Conservation (phyloP, 2,329 filamentous ascomycete genomes). For the Celoporthe dispersa region DNA sequence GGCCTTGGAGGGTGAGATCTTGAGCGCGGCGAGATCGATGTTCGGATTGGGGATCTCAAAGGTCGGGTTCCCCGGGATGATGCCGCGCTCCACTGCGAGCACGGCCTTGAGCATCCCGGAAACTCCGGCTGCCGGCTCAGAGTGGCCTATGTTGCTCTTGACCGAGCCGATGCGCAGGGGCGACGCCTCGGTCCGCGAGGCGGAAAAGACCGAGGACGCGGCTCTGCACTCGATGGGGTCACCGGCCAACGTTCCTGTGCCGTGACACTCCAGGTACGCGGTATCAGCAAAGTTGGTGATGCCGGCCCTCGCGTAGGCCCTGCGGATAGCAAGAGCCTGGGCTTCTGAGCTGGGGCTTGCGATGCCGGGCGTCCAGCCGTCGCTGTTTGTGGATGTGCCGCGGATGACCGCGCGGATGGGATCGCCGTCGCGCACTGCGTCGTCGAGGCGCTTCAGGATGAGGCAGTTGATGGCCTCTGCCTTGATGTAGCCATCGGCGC, state of each 20-base stretch:
- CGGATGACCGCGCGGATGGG: slow-evolving; percentile 1
- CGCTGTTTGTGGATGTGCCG: neutral
- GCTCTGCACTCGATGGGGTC: slow-evolving; percentile 39
- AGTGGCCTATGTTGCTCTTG: slow-evolving; percentile 51
- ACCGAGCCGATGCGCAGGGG: slow-evolving; percentile 32
- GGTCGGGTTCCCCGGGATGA: slow-evolving; percentile 54
- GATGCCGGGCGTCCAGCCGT: neutral
- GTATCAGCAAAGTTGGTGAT: slow-evolving; percentile 26
- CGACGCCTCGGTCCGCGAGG: neutral
- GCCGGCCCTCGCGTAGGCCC: slow-evolving; percentile 3
- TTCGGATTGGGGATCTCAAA: slow-evolving; percentile 53
- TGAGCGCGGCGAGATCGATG: neutral
- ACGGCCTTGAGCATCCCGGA: slow-evolving; percentile 55
- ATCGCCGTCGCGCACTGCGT: neutral
- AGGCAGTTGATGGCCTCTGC: slow-evolving; percentile 37
- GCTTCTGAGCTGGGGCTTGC: neutral
- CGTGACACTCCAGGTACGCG: slow-evolving; percentile 39
- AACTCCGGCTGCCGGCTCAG: slow-evolving; percentile 52
- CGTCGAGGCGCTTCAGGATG: neutral
- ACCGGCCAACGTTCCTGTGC: slow-evolving; percentile 41
- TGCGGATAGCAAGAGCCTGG: neutral
- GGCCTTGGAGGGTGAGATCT: neutral
- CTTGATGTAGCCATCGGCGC: slow-evolving; percentile 24
- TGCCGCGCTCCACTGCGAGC: slow-evolving; percentile 53
- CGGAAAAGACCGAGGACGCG: slow-evolving; percentile 3